Base-by-base conservation (phyloP, 169 alveolate species). In the Theileria parva region DNA sequence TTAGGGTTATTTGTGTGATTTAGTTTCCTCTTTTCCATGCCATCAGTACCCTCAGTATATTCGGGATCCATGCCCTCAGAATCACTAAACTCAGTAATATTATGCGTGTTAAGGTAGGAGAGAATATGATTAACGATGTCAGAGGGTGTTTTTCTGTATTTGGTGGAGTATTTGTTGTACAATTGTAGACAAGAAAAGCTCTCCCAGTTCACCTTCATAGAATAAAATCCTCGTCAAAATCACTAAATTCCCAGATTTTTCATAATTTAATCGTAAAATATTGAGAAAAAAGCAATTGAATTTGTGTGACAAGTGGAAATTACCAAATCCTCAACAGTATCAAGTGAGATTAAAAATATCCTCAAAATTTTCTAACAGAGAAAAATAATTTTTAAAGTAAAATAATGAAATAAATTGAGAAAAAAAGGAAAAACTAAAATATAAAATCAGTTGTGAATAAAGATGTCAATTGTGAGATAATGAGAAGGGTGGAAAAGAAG, bases 121-220 rank as follows among this genome's bases (percentile, higher is more conserved):
- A 69, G 77, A 34, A 69, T 69, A 17, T 32, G 4, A 21, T 69
- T 59, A 34, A 69, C 77, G 12, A 69, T 25, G 0, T 17, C 15
- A 1, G 77, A 69, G 15, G 34, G 34, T 4, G 21, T 28, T 59
- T 69, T 69, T 27, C 17, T 3, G 15, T 67, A 50, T 0, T 8
- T 27, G 0, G 25, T 2, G 5, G 63, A 34, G 32, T 69, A 69
- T 25, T 27, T 69, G 0, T 1, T 28, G 17, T 28, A 69, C 25
- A 25, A 61, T 55, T 69, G 44, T 6, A 69, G 39, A 69, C 30
- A 23, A 17, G 23, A 5, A 13, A 15, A 32, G 2, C 23, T 51
- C 9, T 69, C 39, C 77, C 77, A 32, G 11, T 50, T 9, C n/a
- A 19, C 0, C 77, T 69, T 59, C 77, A 69, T 69, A 63, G 39